Base-by-base conservation (phyloP, 768 basidiomycete species). In the Boletus rubescentipes region DNA sequence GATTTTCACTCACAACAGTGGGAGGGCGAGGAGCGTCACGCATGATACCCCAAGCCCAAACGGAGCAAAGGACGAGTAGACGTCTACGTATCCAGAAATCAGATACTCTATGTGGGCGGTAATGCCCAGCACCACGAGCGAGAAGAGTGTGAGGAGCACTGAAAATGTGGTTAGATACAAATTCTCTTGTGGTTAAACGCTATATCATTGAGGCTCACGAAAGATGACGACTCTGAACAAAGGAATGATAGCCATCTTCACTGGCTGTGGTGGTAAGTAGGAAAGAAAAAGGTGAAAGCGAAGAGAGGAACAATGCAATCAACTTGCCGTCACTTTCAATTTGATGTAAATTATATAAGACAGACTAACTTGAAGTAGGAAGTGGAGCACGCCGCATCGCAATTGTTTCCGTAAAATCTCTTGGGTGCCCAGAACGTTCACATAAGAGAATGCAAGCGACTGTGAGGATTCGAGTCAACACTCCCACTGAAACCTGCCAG, bases 171-270 rank as follows among this genome's bases (percentile, higher is more conserved):
- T 59, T 18, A 54, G 48, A 14, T 3, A 7, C 5, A 32, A 32
- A 5, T 31, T 26, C 12, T 12, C 15, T 18, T 37, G n/a, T 2
- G 18, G 20, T 7, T 15, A 11, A 38, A 18, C 2, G n/a, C n/a
- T n/a, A n/a, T n/a, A 21, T 10, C n/a, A 16, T n/a, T 30, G 16
- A 10, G 12, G 51, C 69, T 57, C 43, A 71, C 70, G 29, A 21
- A 68, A 67, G 29, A 60, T 5, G 29, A 51, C 41, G 10, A 34
- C 29, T 50, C 67, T 63, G 40, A 71, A n/a, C 32, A 43, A 63
- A 57, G 61, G 57, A 66, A 66, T 53, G 66, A 59, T 15, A 18
- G 59, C 61, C 63, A 65, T 65, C 44, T 53, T 58, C 4, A 31
- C 46, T 45, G 45, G 30, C 47, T 49, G 55, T 18, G 38, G 36